A percentile compares a stretch with the other conserved stretches of the same genome.
Evolutionary conservation across 2,329 filamentous ascomycete genomes (phyloP).

Genomic region (Aspergillus sp.): DNA sequence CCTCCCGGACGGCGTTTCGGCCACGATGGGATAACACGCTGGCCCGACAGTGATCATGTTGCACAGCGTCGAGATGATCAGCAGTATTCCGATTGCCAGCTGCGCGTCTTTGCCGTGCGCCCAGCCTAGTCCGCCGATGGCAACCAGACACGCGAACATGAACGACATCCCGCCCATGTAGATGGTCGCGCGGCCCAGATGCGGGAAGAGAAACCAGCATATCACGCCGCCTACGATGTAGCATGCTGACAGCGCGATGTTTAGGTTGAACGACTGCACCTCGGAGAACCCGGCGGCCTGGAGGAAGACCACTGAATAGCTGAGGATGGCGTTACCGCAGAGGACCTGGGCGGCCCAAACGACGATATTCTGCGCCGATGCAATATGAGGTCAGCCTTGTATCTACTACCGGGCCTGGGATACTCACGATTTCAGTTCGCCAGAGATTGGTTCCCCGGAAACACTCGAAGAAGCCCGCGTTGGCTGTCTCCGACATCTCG

Average conservation of each 20-base stretch:
- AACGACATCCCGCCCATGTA: conserved; percentile 33
- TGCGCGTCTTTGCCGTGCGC: conserved; percentile 11
- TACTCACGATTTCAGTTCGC: conserved; percentile 59
- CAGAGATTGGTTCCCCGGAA: conserved; percentile 70
- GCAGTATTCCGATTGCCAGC: conserved; percentile 31
- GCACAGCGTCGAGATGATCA: conserved; percentile 44
- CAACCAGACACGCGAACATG: conserved; percentile 32
- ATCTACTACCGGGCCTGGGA: too few relatives aligned
- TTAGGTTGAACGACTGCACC: conserved; percentile 31
- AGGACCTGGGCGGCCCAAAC: conserved; percentile 34
- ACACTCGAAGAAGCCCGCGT: conserved; percentile 67
- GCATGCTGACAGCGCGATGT: conserved; percentile 33
- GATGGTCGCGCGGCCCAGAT: conserved; percentile 33
- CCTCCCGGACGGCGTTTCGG: conserved; percentile 45
- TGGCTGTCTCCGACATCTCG: conserved; percentile 61
- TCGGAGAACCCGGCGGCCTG: conserved; percentile 30
- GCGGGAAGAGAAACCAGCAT: conserved; percentile 34
- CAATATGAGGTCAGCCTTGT: not conserved
- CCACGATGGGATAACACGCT: conserved; percentile 44
- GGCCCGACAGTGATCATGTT: conserved; percentile 48
- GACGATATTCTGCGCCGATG: conserved; percentile 22
- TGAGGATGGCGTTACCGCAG: conserved; percentile 29
- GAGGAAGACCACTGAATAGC: conserved; percentile 32
- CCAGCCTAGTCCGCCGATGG: conserved; percentile 23
- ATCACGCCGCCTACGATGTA: conserved; percentile 33